Percentiles rank a stretch among this genome's conserved stretches.
phyloP scores from a whole-genome alignment of 768 basidiomycete species.

The Auricularia heimuer region DNA sequence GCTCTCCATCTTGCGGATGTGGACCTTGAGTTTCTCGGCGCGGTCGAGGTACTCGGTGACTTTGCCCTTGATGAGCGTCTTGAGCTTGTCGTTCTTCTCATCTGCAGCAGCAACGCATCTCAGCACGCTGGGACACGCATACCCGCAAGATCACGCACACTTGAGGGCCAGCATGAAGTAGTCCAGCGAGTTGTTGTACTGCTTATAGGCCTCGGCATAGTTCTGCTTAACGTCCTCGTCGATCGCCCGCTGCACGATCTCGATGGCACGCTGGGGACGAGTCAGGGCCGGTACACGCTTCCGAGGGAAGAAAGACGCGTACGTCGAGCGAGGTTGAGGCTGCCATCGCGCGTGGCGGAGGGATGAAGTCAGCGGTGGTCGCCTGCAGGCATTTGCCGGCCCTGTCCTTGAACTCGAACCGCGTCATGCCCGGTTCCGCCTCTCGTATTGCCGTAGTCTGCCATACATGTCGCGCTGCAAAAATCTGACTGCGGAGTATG shows the following conservation, averaged over 20 bases:
- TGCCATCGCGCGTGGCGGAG: neutral
- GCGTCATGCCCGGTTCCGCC: too few relatives aligned
- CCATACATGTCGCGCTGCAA: too few relatives aligned
- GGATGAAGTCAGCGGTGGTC: neutral
- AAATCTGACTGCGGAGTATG: too few relatives aligned
- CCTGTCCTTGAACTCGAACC: too few relatives aligned
- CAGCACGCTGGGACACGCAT: neutral
- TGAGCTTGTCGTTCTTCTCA: conserved; percentile 92
- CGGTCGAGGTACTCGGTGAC: conserved; percentile 85
- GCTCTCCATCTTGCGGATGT: conserved; percentile 40
- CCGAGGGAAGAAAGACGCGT: neutral
- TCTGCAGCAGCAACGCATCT: conserved; percentile 31
- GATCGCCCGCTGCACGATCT: conserved; percentile 86
- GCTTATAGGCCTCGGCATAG: conserved; percentile 89
- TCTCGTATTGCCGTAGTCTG: too few relatives aligned
- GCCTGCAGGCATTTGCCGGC: too few relatives aligned
- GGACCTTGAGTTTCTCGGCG: conserved; percentile 85
- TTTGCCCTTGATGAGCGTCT: conserved; percentile 75
- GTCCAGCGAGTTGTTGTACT: conserved; percentile 90
- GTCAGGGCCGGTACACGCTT: neutral
- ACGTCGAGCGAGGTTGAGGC: neutral
- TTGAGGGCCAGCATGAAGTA: conserved; percentile 98
- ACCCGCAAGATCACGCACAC: conserved; percentile 39
- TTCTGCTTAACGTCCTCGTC: conserved; percentile 89
- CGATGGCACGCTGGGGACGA: conserved; percentile 61